Conservation (phyloP, 2,329 filamentous ascomycete species). For the Penicillium sp. region DNA sequence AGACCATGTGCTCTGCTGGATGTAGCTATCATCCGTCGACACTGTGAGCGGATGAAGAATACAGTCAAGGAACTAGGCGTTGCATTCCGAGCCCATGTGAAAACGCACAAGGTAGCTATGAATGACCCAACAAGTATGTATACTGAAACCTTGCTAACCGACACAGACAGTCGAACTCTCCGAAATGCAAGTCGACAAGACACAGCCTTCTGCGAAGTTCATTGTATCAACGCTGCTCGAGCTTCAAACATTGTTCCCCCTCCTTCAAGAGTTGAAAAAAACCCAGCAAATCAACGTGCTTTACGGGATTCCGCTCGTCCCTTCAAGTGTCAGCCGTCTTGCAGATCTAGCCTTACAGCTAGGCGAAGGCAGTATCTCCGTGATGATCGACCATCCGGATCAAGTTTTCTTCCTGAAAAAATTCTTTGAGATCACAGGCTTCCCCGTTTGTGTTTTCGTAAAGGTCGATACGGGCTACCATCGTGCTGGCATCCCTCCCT, state of each 20-base stretch:
- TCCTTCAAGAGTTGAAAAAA: conserved; percentile 57
- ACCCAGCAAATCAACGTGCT: conserved; percentile 65
- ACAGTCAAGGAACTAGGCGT: conserved; percentile 60
- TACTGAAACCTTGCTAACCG: not conserved
- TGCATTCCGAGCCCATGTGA: conserved; percentile 74
- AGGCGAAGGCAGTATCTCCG: conserved; percentile 56
- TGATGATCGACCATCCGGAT: conserved; percentile 69
- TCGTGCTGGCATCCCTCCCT: conserved; percentile 65
- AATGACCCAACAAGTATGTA: not conserved
- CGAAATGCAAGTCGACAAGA: conserved; percentile 66
- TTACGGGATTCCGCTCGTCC: conserved; percentile 70
- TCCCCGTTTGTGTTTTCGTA: conserved; percentile 60
- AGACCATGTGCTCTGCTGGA: conserved; percentile 71
- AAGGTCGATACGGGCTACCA: conserved; percentile 75
- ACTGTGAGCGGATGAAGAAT: conserved; percentile 71
- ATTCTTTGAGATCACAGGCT: conserved; percentile 45
- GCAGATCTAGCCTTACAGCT: conserved; percentile 57
- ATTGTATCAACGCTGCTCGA: conserved; percentile 75
- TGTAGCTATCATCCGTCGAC: conserved; percentile 62
- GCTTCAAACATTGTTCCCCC: conserved; percentile 64
- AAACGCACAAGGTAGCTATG: conserved; percentile 71
- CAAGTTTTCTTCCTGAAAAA: conserved; percentile 57
- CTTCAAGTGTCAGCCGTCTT: conserved; percentile 61
- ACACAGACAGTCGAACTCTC: conserved; percentile 65
- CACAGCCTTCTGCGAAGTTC: conserved; percentile 57